phyloP scores from a whole-genome alignment of 495 filamentous ascomycete species.

The Stereocaulon alpinum region DNA sequence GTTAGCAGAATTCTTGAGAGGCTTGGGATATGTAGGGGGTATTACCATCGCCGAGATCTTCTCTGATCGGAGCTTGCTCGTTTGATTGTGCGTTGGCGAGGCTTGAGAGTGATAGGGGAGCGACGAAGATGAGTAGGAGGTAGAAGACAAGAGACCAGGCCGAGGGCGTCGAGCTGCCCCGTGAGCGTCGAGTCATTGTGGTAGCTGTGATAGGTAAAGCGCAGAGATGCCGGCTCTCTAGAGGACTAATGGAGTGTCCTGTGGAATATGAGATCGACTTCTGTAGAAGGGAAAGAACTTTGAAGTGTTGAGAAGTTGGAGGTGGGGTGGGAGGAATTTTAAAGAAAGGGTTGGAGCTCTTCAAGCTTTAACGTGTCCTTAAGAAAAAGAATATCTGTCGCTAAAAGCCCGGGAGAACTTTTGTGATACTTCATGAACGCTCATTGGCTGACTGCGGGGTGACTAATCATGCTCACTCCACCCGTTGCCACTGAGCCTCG shows the following conservation, averaged over 20 bases:
- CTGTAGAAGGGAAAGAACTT: neutral
- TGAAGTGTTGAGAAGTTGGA: neutral
- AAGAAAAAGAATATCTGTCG: conserved; percentile 5
- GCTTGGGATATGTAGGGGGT: neutral
- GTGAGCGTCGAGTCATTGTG: conserved; percentile 38
- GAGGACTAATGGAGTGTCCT: neutral
- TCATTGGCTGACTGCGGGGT: neutral
- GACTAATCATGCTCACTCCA: neutral
- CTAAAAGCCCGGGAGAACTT: neutral
- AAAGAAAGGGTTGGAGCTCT: neutral
- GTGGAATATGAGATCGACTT: neutral
- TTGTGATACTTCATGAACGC: neutral
- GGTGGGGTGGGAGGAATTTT: neutral
- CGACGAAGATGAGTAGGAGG: conserved; percentile 71
- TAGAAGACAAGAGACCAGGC: conserved; percentile 70
- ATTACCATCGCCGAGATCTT: conserved; percentile 58
- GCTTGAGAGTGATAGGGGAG: conserved; percentile 62
- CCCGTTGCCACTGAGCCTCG: neutral
- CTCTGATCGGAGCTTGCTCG: conserved; percentile 46
- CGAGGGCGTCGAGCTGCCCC: conserved; percentile 38
- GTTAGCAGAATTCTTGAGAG: neutral
- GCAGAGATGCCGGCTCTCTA: neutral
- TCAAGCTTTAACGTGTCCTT: conserved; percentile 2
- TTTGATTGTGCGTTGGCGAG: conserved; percentile 62
- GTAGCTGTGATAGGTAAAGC: neutral